phyloP scores from a whole-genome alignment of 768 basidiomycete genomes.

The Lactarius vividus region DNA sequence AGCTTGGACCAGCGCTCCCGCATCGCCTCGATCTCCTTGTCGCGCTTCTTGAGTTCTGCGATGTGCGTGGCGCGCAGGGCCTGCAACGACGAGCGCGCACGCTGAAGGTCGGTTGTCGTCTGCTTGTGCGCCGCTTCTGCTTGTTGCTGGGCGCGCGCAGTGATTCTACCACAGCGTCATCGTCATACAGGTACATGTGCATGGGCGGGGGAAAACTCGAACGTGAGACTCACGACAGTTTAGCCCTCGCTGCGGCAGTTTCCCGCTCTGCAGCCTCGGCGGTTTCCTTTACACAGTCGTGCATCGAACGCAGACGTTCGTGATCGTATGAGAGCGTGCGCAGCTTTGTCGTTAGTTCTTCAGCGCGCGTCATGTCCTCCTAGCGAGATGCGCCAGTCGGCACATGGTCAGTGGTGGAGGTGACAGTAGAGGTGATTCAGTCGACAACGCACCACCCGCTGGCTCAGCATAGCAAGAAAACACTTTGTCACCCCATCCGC shows the following conservation, averaged over 20 bases:
- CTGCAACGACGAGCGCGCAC: constrained; percentile 66
- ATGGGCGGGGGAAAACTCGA: background rate
- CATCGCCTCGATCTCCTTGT: constrained; percentile 75
- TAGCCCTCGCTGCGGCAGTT: constrained; percentile 67
- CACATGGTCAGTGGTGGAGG: background rate
- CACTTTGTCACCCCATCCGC: constrained; percentile 66
- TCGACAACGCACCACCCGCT: constrained; percentile 61
- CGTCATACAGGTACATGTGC: background rate
- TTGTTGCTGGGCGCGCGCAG: constrained; percentile 52
- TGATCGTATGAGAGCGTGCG: constrained; percentile 79
- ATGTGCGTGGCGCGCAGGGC: constrained; percentile 65
- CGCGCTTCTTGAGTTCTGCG: constrained; percentile 74
- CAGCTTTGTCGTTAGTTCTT: constrained; percentile 70
- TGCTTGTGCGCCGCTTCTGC: constrained; percentile 69
- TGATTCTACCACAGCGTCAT: constrained; percentile 36
- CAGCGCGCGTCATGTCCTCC: constrained; percentile 78
- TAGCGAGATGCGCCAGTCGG: constrained; percentile 27
- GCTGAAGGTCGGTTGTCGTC: constrained; percentile 65
- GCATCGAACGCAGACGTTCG: constrained; percentile 67
- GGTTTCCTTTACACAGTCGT: constrained; percentile 55
- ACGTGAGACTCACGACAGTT: constrained; percentile 54
- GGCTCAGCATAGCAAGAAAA: constrained; percentile 69
- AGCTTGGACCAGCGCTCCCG: constrained; percentile 73
- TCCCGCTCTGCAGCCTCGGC: constrained; percentile 78
- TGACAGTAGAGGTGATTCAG: background rate